Evolutionary conservation across 495 filamentous ascomycete species (phyloP), one percentile per base, ranked within the genome.

Genomic region (Penicillium mononematosum): DNA sequence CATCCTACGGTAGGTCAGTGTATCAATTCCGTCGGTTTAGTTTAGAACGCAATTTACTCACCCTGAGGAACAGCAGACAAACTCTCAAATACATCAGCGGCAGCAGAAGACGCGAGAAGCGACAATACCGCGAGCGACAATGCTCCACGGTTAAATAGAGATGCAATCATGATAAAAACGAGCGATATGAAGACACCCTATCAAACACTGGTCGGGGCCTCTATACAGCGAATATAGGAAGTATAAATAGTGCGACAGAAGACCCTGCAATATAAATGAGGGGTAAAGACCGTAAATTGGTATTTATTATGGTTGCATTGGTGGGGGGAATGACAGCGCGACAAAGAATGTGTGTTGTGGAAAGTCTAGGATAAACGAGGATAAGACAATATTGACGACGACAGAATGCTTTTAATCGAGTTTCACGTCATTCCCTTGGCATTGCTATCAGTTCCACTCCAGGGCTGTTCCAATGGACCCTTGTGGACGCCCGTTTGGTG

Each of bases 111-210:
- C 42, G 72, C 68, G 16, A 79, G 65, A 48, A 75, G 70, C 14
- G 76, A 74, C 31, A 69, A 49, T n/a, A 72, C 64, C 27, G 68
- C 72, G 36, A 79, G 74, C 60, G 78, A 77, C 70, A 73, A 55
- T 11, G 63, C 66, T 49, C 69, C 66, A 36, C 63, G 61, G 52
- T 62, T 66, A 16, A 70, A 53, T 16, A 71, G 56, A 10, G 66
- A 64, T 5, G 51, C 64, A 57, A 67, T 45, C 71, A 77, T 77
- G 50, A 20, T 59, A 17, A 31, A 55, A 49, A 36, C 25, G 45
- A 50, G 45, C n/a, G 36, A 55, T 45, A 51, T 50, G 14, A 22
- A 44, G 11, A 38, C 17, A 31, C 51, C 57, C 50, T 36, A 38
- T 16, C 48, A 19, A 47, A 43, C 24, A 22, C 43, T 11, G 29